Evolutionary conservation across 768 basidiomycete species (phyloP), one percentile per base, ranked within the genome.

Genomic region (Boletus reticulatus): DNA sequence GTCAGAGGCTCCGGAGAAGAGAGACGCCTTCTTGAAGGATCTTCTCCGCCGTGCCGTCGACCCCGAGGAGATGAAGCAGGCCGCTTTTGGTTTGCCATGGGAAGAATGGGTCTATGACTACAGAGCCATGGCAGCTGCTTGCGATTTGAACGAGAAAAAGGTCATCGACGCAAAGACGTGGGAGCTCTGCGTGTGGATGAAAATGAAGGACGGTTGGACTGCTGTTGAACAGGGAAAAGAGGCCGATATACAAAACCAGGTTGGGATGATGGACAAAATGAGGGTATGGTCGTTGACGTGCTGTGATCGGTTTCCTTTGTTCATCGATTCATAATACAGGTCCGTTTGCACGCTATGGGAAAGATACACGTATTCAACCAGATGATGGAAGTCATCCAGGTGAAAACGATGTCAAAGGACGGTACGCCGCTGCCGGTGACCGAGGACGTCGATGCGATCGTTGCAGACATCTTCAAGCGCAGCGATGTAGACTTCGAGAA

Each of bases 131-230:
- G 58, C 56, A 11, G 55, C 60, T 8, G 70, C 71, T 2, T 51
- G 48, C 14, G 62, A 71, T 32, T 41, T 59, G 29, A 57, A 62
- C 45, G 60, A 60, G 43, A 55, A 50, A n/a, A 67, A 67, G 1
- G 10, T 56, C 14, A 62, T 71, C 10, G 31, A 29, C 4, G 58
- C 58, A 27, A 61, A 60, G 44, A 65, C 60, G 24, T 71, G 69
- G 70, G 66, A 71, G 4, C 50, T 64, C n/a, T 67, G 65, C 45
- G 66, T 71, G 19, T 71, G 71, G 71, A 72, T 72, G 63, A 72
- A 62, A 57, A 62, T 61, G 61, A 43, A 62, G 20, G 63, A 62
- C 1, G 55, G 61, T 8, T 71, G 70, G 70, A 57, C 60, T 14
- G 65, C 66, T 12, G 45, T 71, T 19, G 71, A 71, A 37, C 67